A percentile compares a stretch with the other conserved stretches of the same genome.
These are phyloP conservation scores for Fusarium sp. DNA, from an alignment of 2,329 filamentous ascomycete genomes.

Conservation along the genomic window DNA sequence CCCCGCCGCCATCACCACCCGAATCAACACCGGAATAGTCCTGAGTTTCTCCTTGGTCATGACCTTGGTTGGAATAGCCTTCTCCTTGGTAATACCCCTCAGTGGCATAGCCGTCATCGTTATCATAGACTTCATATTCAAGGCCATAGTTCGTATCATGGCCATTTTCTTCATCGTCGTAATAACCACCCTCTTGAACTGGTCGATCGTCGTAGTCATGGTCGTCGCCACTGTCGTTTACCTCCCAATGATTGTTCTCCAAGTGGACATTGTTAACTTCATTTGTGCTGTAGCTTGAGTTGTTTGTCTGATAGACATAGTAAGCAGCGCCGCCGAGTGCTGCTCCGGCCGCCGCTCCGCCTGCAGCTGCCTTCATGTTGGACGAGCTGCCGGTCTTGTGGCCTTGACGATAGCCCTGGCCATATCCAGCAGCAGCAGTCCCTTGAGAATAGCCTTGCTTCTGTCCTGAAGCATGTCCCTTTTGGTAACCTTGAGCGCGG, in stretches of 20 bases:
- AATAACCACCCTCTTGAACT: not conserved
- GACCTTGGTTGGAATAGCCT: not conserved
- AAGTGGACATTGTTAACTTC: slow-evolving; percentile 3
- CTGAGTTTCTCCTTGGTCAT: not conserved
- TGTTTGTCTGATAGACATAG: slow-evolving; percentile 13
- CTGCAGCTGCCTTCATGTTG: slow-evolving; percentile 8
- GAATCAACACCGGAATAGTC: not conserved
- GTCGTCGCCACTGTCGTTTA: not conserved
- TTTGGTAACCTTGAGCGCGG: not conserved
- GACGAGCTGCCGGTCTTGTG: slow-evolving; percentile 5
- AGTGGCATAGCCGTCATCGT: not conserved
- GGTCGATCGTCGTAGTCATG: not conserved
- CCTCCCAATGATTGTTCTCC: slow-evolving; percentile 8
- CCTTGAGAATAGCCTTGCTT: slow-evolving; percentile 2
- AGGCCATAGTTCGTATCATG: not conserved
- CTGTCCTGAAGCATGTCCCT: not conserved
- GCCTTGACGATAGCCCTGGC: slow-evolving; percentile 1
- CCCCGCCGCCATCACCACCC: not conserved
- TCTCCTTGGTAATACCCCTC: not conserved
- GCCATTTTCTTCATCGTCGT: not conserved
- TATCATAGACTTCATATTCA: not conserved
- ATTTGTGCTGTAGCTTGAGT: slow-evolving; percentile 10
- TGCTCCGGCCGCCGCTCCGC: slow-evolving; percentile 2
- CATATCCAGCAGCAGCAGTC: not conserved
- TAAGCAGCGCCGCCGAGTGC: not conserved